These are phyloP conservation scores for Camillea tinctor DNA, from an alignment of 2,329 filamentous ascomycete genomes.

Conservation along the genomic window DNA sequence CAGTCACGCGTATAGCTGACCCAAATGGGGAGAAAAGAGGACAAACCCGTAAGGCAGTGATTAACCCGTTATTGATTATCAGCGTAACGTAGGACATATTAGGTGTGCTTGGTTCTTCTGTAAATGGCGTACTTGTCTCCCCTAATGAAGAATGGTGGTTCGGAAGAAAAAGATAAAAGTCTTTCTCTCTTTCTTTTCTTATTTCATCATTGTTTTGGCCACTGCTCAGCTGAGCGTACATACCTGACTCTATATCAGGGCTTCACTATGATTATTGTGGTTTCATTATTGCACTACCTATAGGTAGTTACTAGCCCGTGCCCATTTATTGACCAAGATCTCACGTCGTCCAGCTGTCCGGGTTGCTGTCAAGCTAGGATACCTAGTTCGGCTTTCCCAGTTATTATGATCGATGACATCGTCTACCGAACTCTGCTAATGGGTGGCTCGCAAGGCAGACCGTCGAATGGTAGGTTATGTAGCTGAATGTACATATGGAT, in stretches of 20 bases:
- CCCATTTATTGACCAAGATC: not conserved
- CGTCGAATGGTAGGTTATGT: too few relatives aligned
- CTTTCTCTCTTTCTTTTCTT: not conserved
- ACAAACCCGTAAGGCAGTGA: not conserved
- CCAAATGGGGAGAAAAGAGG: not conserved
- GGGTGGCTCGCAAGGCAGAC: not conserved
- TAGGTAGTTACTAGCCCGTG: not conserved
- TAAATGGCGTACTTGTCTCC: too few relatives aligned
- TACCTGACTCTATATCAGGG: too few relatives aligned
- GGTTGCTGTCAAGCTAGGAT: not conserved
- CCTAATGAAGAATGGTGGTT: not conserved
- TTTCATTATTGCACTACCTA: not conserved
- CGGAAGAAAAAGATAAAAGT: too few relatives aligned
- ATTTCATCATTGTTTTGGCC: not conserved
- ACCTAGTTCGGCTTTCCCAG: not conserved
- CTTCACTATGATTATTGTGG: not conserved
- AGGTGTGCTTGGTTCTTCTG: not conserved
- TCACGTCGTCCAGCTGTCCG: not conserved
- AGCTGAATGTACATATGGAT: not conserved
- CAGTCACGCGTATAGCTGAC: not conserved
- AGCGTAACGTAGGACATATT: slow-evolving; percentile 1
- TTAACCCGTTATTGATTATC: not conserved
- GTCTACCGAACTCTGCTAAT: not conserved
- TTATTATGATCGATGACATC: not conserved
- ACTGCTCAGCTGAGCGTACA: not conserved